These are phyloP conservation scores for Aureobasidium sp. DNA, from an alignment of 2,329 filamentous ascomycete species.

Conservation along the genomic window DNA sequence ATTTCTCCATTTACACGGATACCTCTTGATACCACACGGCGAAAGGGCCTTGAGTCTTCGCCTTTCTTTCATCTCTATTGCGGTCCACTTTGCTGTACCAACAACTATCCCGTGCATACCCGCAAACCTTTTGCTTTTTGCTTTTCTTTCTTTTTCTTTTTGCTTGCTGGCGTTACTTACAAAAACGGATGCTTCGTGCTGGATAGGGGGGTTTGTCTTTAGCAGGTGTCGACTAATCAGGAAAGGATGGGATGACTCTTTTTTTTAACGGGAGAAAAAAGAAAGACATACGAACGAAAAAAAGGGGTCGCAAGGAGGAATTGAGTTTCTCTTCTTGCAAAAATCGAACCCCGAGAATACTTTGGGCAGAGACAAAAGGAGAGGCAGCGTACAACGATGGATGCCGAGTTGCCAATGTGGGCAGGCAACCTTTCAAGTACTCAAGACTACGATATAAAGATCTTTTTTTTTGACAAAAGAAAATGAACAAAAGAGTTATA, in stretches of 20 bases:
- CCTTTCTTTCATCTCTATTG: background rate
- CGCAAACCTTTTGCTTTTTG: background rate
- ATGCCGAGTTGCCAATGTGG: background rate
- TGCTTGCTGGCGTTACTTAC: conserved; percentile 4
- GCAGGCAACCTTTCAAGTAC: background rate
- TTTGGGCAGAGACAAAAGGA: background rate
- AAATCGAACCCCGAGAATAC: background rate
- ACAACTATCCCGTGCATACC: conserved; percentile 9
- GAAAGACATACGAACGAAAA: background rate
- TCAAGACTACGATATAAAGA: background rate
- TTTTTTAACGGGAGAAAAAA: background rate
- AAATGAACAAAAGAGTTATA: background rate
- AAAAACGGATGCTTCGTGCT: conserved; percentile 12
- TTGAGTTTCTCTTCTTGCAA: background rate
- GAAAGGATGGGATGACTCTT: background rate
- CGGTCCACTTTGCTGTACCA: conserved; percentile 12
- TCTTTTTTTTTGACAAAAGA: background rate
- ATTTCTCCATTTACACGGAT: background rate
- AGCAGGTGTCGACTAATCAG: conserved; percentile 10
- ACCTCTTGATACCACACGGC: conserved; percentile 8
- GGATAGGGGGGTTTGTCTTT: background rate
- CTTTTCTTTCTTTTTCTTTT: background rate
- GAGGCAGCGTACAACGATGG: background rate
- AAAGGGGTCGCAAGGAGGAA: background rate
- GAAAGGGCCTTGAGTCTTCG: background rate